Evolutionary conservation across 805 yeast genomes (phyloP).

Genomic region (Cyberlindnera euphorbiae): DNA sequence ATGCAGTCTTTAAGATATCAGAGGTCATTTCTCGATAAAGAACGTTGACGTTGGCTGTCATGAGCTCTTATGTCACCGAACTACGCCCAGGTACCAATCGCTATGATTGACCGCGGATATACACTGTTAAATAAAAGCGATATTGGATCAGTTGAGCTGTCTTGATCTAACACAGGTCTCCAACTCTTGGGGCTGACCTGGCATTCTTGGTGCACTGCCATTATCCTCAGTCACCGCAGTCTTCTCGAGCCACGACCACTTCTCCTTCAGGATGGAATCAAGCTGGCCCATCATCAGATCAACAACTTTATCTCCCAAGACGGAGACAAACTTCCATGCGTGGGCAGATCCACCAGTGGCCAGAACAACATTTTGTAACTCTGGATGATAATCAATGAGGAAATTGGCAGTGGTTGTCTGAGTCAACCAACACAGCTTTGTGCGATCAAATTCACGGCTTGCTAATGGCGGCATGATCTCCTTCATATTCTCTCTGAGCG

Average conservation of each 20-base stretch:
- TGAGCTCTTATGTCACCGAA: too few species aligned
- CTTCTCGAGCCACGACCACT: constrained; percentile 16
- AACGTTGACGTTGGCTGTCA: too few species aligned
- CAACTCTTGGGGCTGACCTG: constrained; percentile 10
- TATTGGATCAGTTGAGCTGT: neutral
- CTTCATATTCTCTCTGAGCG: constrained; percentile 27
- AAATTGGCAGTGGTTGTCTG: constrained; percentile 29
- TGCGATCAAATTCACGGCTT: constrained; percentile 17
- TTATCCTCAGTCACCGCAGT: constrained; percentile 3
- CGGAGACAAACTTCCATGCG: constrained; percentile 30
- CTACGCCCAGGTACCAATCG: too few species aligned
- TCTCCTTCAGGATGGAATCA: constrained; percentile 2
- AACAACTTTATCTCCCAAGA: constrained; percentile 25
- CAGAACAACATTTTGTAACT: constrained; percentile 23
- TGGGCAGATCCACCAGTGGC: constrained; percentile 33
- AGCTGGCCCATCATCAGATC: constrained; percentile 12
- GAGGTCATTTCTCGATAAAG: too few species aligned
- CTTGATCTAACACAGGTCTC: constrained; percentile 1
- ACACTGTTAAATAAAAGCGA: too few species aligned
- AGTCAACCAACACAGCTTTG: constrained; percentile 37
- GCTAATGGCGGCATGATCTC: constrained; percentile 14
- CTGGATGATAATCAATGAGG: constrained; percentile 27
- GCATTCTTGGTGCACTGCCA: constrained; percentile 11
- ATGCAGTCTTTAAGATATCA: too few species aligned
- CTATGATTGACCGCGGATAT: too few species aligned